phyloP scores from a whole-genome alignment of 176 grass and related monocot genomes.

The Lolium perenne region DNA sequence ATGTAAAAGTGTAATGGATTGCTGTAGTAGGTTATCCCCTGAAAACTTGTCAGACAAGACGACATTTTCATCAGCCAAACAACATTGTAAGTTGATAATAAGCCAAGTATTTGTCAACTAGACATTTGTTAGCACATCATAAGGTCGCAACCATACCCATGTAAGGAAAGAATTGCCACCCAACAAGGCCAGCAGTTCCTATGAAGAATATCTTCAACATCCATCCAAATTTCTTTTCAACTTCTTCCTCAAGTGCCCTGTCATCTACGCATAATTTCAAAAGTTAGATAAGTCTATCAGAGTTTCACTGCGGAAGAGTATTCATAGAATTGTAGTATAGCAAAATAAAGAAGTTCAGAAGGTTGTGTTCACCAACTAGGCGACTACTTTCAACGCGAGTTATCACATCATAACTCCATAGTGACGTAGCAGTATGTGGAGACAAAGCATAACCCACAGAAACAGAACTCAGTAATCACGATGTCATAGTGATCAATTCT shows the following conservation, averaged over 20 bases:
- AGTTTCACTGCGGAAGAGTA: not conserved
- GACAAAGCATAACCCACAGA: not conserved
- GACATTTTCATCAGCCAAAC: constrained; percentile 36
- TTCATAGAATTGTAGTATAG: not conserved
- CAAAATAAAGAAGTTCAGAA: not conserved
- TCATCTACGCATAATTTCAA: constrained; percentile 61
- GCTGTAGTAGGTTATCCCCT: constrained; percentile 89
- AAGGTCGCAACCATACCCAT: constrained; percentile 64
- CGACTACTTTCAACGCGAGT: not conserved
- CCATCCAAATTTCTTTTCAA: constrained; percentile 87
- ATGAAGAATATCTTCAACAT: constrained; percentile 87
- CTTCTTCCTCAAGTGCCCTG: constrained; percentile 86
- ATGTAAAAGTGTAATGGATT: constrained; percentile 87
- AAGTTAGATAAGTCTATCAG: constrained; percentile 30
- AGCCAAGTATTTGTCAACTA: not conserved
- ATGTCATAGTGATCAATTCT: constrained; percentile 27
- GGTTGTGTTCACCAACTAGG: not conserved
- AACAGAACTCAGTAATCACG: constrained; percentile 12
- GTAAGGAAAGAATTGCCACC: constrained; percentile 92
- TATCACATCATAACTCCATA: constrained; percentile 1
- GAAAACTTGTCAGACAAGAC: constrained; percentile 52
- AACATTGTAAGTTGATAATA: constrained; percentile 21
- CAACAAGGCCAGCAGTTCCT: constrained; percentile 79
- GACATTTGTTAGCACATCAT: not conserved
- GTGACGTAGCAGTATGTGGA: not conserved